These are phyloP conservation scores for Notholithocarpus densiflorus DNA, from an alignment of 306 rosid species.

Conservation along the genomic window DNA sequence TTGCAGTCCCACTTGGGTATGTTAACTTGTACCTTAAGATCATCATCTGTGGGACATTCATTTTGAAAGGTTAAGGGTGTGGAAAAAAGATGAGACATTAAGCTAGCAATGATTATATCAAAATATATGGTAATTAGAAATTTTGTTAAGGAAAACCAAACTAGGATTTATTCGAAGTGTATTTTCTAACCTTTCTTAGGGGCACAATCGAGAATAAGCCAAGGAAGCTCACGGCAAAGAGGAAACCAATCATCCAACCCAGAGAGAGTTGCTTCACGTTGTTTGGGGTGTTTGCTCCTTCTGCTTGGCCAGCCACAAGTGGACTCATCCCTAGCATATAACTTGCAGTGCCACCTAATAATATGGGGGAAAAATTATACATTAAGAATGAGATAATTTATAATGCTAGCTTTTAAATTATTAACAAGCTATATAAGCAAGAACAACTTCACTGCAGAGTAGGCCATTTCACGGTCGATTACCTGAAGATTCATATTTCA, in stretches of 20 bases:
- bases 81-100: too few species aligned
- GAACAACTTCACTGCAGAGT: not conserved
- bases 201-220: slow-evolving; percentile 77
- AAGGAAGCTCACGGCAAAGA: slow-evolving; percentile 65
- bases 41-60: slow-evolving; percentile 45
- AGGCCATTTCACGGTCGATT: too few species aligned
- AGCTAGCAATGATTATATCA: not conserved
- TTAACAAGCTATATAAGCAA: not conserved
- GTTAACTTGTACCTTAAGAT: slow-evolving; percentile 66
- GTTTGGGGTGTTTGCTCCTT: slow-evolving; percentile 43
- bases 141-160: not conserved
- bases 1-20: slow-evolving; percentile 89
- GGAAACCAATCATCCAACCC: slow-evolving; percentile 76
- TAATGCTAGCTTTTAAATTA: not conserved
- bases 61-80: not conserved
- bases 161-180: not conserved
- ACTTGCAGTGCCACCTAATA: slow-evolving; percentile 72
- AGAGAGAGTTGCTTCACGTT: slow-evolving; percentile 50
- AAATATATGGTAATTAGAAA: not conserved
- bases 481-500: too few species aligned
- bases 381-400: too few species aligned
- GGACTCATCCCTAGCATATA: slow-evolving; percentile 71
- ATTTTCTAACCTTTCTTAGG: slow-evolving; percentile 53
- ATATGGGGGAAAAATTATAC: not conserved
- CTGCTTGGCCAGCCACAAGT: slow-evolving; percentile 52